A percentile compares a stretch with the other conserved stretches of the same genome.
These are phyloP conservation scores for Biscogniauxia marginata DNA, from an alignment of 2,329 filamentous ascomycete genomes.

Conservation along the genomic window DNA sequence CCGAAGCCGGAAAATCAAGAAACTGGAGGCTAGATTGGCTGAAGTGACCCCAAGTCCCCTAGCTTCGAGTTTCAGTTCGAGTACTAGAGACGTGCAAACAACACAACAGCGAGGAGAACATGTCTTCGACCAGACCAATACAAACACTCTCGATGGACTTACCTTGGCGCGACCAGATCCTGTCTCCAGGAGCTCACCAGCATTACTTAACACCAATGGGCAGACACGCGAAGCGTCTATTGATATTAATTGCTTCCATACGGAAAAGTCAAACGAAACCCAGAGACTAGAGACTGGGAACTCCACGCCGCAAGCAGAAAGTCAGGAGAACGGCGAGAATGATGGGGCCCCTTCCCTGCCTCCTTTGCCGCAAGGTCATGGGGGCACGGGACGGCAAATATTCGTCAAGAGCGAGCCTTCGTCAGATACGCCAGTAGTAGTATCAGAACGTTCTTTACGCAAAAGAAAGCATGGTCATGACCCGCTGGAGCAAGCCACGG, in stretches of 20 bases:
- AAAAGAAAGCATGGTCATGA: slow-evolving; percentile 43
- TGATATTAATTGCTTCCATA: not conserved
- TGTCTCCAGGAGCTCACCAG: not conserved
- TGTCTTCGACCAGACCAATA: not conserved
- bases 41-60: slow-evolving; percentile 14
- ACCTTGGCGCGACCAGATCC: not conserved
- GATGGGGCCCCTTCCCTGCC: slow-evolving; percentile 28
- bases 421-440: slow-evolving; percentile 50
- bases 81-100: slow-evolving; percentile 8
- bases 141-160: not conserved
- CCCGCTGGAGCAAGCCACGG: slow-evolving; percentile 20
- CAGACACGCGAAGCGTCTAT: not conserved
- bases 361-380: slow-evolving; percentile 22
- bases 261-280: not conserved
- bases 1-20: slow-evolving; percentile 38
- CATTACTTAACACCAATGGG: not conserved
- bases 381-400: not conserved
- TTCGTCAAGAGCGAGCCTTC: slow-evolving; percentile 51
- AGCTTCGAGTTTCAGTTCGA: slow-evolving; percentile 24
- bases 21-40: slow-evolving; percentile 39
- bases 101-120: not conserved
- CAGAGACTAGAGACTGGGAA: slow-evolving; percentile 3
- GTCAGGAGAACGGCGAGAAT: slow-evolving; percentile 5
- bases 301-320: slow-evolving; percentile 2
- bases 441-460: slow-evolving; percentile 49